phyloP scores from a whole-genome alignment of 1,139 yeast species.

The Magnusiomyces suaveolens region DNA sequence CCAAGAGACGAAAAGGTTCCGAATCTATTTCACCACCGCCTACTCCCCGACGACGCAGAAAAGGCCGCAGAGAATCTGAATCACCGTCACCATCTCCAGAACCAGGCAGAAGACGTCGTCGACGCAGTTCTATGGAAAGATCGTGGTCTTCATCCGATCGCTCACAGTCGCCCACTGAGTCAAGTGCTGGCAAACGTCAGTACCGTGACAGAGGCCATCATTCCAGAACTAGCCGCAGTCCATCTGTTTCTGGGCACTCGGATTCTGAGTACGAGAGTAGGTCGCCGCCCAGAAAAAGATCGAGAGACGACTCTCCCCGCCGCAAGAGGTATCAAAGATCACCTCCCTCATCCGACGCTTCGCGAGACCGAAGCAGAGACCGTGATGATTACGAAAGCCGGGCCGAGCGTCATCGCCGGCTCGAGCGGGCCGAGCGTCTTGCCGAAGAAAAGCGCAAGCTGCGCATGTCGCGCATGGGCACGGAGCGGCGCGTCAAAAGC shows the following conservation, averaged over 20 bases:
- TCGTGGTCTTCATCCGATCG: neutral
- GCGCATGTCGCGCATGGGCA: constrained; percentile 38
- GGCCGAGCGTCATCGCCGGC: constrained; percentile 33
- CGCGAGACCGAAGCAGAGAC: neutral
- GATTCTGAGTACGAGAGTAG: neutral
- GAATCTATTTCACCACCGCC: constrained; percentile 8
- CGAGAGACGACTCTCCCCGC: neutral
- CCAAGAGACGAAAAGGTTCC: neutral
- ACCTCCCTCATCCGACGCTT: too few relatives aligned
- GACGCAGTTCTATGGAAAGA: neutral
- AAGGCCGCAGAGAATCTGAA: neutral
- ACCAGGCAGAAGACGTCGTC: neutral
- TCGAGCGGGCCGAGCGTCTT: constrained; percentile 38
- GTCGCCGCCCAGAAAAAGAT: neutral
- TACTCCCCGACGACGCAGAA: constrained; percentile 5
- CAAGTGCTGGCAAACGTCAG: neutral
- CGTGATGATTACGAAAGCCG: constrained; percentile 10
- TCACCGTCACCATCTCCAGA: neutral
- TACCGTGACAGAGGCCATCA: neutral
- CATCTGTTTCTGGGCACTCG: neutral
- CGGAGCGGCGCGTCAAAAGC: constrained; percentile 37
- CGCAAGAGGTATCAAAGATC: too few relatives aligned
- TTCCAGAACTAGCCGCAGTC: neutral
- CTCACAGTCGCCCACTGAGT: neutral
- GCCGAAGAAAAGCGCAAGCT: constrained; percentile 41